Conservation (phyloP, 106 monocot genomes). For the Phalaenopsis aphrodite region DNA sequence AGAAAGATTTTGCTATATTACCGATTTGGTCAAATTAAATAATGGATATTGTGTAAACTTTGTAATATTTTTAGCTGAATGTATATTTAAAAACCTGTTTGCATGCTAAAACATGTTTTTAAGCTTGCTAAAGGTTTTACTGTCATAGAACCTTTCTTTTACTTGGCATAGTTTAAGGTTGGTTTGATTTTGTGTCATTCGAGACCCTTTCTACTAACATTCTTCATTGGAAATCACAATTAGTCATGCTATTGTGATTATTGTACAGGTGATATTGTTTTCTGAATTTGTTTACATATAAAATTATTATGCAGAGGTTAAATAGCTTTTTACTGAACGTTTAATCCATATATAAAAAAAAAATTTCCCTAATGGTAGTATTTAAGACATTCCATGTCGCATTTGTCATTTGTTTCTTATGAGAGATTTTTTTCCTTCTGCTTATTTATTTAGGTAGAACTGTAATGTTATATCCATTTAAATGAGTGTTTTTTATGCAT, state of each 20-base stretch:
- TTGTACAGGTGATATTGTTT: not conserved
- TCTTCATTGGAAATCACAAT: not conserved
- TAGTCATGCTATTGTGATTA: too few relatives aligned
- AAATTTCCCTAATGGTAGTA: too few relatives aligned
- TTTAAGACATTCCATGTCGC: too few relatives aligned
- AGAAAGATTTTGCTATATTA: not conserved
- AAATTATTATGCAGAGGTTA: not conserved
- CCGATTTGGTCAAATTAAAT: not conserved
- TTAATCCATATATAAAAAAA: too few relatives aligned
- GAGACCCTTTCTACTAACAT: not conserved
- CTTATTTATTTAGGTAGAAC: too few relatives aligned
- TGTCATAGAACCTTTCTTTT: not conserved
- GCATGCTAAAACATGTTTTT: not conserved
- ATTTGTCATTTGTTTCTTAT: too few relatives aligned
- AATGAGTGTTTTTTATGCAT: too few relatives aligned
- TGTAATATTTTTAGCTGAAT: not conserved
- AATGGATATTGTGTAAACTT: not conserved
- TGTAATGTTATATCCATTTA: too few relatives aligned
- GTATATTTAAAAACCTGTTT: not conserved
- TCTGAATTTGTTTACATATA: not conserved
- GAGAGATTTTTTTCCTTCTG: too few relatives aligned
- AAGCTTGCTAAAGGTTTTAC: not conserved
- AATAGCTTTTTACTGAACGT: not conserved
- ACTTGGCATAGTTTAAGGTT: not conserved
- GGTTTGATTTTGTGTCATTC: not conserved